These are phyloP conservation scores for Beauveria caledonica DNA, from an alignment of 2,329 filamentous ascomycete species.

Conservation along the genomic window DNA sequence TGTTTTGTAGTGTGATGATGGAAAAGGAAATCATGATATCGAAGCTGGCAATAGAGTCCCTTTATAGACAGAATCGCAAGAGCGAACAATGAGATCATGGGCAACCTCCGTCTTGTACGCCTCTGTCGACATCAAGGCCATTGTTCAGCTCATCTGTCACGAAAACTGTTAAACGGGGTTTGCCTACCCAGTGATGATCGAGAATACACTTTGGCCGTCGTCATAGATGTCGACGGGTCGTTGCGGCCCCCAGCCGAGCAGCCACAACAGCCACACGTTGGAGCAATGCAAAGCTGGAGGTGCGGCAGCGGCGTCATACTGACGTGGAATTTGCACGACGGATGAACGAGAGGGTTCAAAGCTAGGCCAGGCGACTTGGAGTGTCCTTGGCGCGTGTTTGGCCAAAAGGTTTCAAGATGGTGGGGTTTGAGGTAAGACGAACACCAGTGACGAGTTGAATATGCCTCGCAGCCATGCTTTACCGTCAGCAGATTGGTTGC, in stretches of 20 bases:
- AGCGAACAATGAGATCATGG: background rate
- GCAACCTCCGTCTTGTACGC: background rate
- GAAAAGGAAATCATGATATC: conserved; percentile 13
- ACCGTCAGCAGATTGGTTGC: background rate
- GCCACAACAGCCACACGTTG: conserved; percentile 1
- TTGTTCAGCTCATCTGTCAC: background rate
- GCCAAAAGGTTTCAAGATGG: conserved; percentile 4
- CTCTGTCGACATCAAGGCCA: background rate
- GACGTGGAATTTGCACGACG: background rate
- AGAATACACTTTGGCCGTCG: conserved; percentile 4
- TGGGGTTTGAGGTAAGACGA: background rate
- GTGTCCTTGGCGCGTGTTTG: background rate
- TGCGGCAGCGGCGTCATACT: conserved; percentile 2
- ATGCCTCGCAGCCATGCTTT: background rate
- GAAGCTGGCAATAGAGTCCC: background rate
- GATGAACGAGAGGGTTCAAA: background rate
- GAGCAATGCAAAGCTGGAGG: background rate
- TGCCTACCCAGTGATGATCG: background rate
- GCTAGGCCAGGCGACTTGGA: background rate
- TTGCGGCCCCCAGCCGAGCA: background rate
- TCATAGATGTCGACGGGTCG: conserved; percentile 8
- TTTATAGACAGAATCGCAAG: conserved; percentile 6
- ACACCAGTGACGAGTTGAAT: background rate
- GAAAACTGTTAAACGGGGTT: background rate
- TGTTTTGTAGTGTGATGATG: conserved; percentile 13